Conservation (phyloP, 352 stramenopile genomes). For the Thalassiosira ordinaria region DNA sequence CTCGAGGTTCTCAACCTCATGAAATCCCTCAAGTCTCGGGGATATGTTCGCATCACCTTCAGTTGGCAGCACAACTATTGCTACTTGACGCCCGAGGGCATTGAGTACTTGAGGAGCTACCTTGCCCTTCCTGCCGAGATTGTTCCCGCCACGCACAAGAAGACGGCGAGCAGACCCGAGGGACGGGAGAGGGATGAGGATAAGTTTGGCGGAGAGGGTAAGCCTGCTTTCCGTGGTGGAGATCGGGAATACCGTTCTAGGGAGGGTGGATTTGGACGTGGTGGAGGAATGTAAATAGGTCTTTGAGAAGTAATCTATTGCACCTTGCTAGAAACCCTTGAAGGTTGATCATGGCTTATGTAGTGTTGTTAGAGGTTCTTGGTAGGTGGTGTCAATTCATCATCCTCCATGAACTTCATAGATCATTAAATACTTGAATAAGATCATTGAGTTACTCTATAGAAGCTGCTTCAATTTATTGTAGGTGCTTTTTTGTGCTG, state of each 20-base stretch:
- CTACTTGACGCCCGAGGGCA: constrained; percentile 98
- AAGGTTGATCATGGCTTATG: too few species aligned
- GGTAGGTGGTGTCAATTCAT: too few species aligned
- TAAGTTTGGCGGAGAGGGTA: constrained; percentile 67
- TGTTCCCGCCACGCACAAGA: constrained; percentile 98
- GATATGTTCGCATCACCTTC: constrained; percentile 98
- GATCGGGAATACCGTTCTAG: constrained; percentile 72
- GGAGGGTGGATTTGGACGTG: constrained; percentile 76
- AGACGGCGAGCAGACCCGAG: constrained; percentile 86
- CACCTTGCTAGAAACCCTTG: too few species aligned
- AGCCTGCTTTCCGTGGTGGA: constrained; percentile 72
- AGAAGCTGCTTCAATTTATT: too few species aligned
- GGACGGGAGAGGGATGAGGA: constrained; percentile 80
- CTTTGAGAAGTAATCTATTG: too few species aligned
- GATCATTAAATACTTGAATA: too few species aligned
- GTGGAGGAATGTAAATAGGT: constrained; percentile 74
- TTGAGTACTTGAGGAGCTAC: constrained; percentile 99
- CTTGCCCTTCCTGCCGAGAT: constrained; percentile 98
- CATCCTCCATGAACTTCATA: too few species aligned
- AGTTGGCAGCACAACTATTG: constrained; percentile 99
- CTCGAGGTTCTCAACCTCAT: constrained; percentile 93
- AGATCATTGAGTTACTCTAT: too few species aligned
- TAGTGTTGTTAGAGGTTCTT: too few species aligned
- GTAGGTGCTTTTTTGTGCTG: too few species aligned
- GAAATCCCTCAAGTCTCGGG: constrained; percentile 97